Base-by-base conservation (phyloP, 1,284 basidiomycete species). In the Ceratobasidium papillatum region DNA sequence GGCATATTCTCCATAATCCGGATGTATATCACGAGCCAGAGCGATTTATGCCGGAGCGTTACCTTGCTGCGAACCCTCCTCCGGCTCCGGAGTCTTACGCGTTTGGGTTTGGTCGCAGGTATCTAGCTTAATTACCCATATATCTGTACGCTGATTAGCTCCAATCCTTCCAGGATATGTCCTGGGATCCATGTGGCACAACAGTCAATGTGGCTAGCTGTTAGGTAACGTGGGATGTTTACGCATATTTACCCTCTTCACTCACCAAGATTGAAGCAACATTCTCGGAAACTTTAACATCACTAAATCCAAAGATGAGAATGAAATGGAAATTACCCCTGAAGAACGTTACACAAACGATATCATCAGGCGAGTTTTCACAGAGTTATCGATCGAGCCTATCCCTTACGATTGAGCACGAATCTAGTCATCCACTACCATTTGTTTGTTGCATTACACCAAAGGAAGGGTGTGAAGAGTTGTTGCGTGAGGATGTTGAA, bases 41-140 rank as follows among this genome's bases (percentile, higher is more conserved):
- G 32, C 58, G 32, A 19, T 61, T 61, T 30, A 61, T 61, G 58
- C 58, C 32, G 19, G 36, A 54, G 52, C 52, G 52, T 2, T 54
- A 54, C 25, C 52, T 54, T 11, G 52, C 25, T 4, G 22, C 52
- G 30, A 38, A 34, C 36, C 58, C 58, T 17, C 58, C 58, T n/a
- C 58, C 58, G 17, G 36, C 32, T 34, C 58, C 58, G 11, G 58
- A 61, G 17, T 12, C 9, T 22, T 32, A 32, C 36, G 58, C 58
- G 58, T 61, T 61, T 61, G 58, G 58, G 8, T 61, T 61, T 61
- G 58, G 58, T 34, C 58, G 58, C 7, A 61, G 58, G 58, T 61
- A 61, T n/a, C 8, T 4, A 54, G 17, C n/a, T n/a, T n/a, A n/a
- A n/a, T n/a, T n/a, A n/a, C n/a, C n/a, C n/a, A n/a, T n/a, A n/a